phyloP scores from a whole-genome alignment of 176 grass and related monocot genomes.

The Neostapfia colusana region DNA sequence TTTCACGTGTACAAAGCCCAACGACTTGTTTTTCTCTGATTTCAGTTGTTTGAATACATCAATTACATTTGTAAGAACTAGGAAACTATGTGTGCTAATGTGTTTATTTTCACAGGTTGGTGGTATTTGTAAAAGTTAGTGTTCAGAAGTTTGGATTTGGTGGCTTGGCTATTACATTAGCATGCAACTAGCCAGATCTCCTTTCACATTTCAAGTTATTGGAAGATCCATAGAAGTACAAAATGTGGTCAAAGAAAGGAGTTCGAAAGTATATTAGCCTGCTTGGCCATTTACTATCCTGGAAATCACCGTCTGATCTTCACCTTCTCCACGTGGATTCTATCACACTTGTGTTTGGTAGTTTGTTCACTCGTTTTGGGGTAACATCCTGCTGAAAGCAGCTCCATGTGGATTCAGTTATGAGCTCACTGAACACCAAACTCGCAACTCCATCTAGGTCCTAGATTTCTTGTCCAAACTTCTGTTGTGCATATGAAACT shows the following conservation, averaged over 20 bases:
- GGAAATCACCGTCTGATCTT: slow-evolving; percentile 14
- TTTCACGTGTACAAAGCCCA: background rate
- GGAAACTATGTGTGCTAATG: background rate
- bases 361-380: slow-evolving; percentile 19
- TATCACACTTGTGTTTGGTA: background rate
- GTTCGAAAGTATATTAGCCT: background rate
- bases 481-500: slow-evolving; percentile 36
- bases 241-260: background rate
- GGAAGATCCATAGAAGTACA: background rate
- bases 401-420: slow-evolving; percentile 28
- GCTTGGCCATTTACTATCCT: background rate
- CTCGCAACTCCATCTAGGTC: background rate
- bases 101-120: slow-evolving; percentile 24
- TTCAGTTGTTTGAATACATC: background rate
- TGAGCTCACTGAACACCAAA: slow-evolving; percentile 3
- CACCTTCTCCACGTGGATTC: background rate
- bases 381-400: slow-evolving; percentile 36
- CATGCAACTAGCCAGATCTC: background rate
- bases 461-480: background rate
- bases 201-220: background rate
- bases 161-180: slow-evolving; percentile 6
- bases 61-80: background rate
- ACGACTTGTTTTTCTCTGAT: background rate
- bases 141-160: slow-evolving; percentile 12
- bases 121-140: background rate